A percentile compares a stretch with the other conserved stretches of the same genome.
Conservation (phyloP, 805 yeast genomes). For the Alloascoidea hylecoeti region DNA sequence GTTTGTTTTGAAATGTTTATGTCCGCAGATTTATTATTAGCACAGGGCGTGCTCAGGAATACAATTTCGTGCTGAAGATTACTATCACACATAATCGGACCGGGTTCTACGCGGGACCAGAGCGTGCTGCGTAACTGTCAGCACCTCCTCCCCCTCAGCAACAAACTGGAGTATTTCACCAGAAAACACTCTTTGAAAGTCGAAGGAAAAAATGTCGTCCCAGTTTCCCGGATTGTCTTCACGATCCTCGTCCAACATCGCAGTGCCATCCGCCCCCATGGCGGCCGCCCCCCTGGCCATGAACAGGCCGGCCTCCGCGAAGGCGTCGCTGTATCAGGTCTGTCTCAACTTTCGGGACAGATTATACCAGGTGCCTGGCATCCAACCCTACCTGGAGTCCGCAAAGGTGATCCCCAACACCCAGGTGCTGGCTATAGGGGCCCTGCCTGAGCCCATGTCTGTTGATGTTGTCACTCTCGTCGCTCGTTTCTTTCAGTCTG, state of each 20-base stretch:
- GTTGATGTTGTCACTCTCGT: conserved; percentile 91
- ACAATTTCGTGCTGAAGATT: no score
- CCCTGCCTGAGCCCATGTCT: conserved; percentile 54
- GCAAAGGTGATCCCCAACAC: conserved; percentile 36
- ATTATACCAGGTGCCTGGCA: conserved; percentile 45
- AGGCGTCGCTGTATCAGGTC: conserved; percentile 57
- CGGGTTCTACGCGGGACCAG: no score
- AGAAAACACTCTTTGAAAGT: no score
- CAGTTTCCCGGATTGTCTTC: conserved; percentile 1
- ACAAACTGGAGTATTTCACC: no score
- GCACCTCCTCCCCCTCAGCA: no score
- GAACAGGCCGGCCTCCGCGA: neutral
- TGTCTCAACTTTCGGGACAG: conserved; percentile 41
- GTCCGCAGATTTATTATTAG: no score
- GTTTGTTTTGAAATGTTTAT: no score
- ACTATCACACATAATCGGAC: no score
- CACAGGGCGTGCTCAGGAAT: no score
- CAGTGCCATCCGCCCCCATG: conserved; percentile 1
- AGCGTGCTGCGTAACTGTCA: no score
- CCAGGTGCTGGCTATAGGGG: conserved; percentile 43
- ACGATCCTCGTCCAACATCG: neutral
- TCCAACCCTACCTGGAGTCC: conserved; percentile 50
- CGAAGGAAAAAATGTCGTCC: neutral
- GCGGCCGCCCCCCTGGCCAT: conserved; percentile 1
- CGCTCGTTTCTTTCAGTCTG: conserved; percentile 82